Percentiles rank a stretch among this genome's conserved stretches.
These are phyloP conservation scores for Aureobasidium sp. DNA, from an alignment of 2,329 filamentous ascomycete species.

Conservation along the genomic window DNA sequence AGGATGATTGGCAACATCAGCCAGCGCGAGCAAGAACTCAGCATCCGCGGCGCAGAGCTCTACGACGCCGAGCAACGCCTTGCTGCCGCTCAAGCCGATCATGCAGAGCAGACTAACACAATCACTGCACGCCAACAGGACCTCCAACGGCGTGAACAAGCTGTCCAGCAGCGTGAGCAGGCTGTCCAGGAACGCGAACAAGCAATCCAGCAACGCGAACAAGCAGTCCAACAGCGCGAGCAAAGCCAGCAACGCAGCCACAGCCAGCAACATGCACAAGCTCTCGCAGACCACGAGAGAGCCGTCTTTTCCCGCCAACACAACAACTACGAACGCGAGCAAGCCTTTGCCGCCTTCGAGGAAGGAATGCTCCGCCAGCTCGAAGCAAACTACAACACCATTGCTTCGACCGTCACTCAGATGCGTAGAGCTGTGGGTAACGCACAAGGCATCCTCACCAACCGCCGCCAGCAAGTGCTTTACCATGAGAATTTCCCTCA, in stretches of 20 bases:
- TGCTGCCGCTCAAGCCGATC: not conserved
- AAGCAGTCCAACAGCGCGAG: not conserved
- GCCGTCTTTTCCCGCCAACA: not conserved
- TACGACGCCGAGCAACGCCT: conserved; percentile 2
- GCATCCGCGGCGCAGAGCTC: not conserved
- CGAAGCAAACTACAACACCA: not conserved
- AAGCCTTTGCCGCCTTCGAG: not conserved
- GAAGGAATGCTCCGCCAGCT: not conserved
- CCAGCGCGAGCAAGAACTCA: not conserved
- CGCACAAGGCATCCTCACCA: not conserved
- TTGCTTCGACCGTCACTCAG: not conserved
- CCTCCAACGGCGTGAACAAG: not conserved
- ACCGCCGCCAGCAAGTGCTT: conserved; percentile 8
- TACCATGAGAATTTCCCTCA: not conserved
- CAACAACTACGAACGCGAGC: not conserved
- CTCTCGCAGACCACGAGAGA: not conserved
- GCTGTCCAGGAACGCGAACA: not conserved
- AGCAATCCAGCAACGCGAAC: not conserved
- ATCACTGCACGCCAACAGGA: not conserved
- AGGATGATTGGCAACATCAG: not conserved
- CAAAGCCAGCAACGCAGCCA: no score
- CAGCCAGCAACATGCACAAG: not conserved
- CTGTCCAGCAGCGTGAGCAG: not conserved
- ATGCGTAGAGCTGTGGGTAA: not conserved
- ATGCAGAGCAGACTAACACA: not conserved